Percentiles rank a stretch among this genome's conserved stretches.
Conservation (phyloP, 495 filamentous ascomycete genomes). For the Penicillium coffeae region DNA sequence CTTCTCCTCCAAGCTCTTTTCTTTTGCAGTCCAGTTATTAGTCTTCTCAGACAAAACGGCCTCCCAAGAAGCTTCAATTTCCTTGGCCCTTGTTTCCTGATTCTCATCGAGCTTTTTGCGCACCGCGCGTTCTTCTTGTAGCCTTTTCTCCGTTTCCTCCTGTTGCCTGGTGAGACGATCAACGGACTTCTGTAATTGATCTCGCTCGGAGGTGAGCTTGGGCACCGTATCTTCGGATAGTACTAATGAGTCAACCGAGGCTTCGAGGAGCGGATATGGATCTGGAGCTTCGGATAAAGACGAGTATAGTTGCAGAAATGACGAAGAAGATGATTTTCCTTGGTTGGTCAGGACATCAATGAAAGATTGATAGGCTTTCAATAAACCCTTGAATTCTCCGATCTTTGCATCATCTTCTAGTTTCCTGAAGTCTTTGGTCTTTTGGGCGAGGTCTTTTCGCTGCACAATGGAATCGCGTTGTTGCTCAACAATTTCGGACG, state of each 20-base stretch:
- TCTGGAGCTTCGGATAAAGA: slow-evolving; percentile 93
- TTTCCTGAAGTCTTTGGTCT: slow-evolving; percentile 97
- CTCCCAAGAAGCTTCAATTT: slow-evolving; percentile 85
- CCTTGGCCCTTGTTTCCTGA: slow-evolving; percentile 72
- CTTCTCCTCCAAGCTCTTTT: slow-evolving; percentile 87
- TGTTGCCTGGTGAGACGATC: slow-evolving; percentile 83
- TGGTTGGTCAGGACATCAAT: slow-evolving; percentile 95
- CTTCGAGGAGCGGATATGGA: slow-evolving; percentile 93
- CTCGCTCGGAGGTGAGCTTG: slow-evolving; percentile 79
- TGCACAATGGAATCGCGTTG: slow-evolving; percentile 91
- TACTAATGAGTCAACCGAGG: slow-evolving; percentile 89
- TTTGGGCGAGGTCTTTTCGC: slow-evolving; percentile 93
- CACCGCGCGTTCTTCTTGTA: slow-evolving; percentile 69
- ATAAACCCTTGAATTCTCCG: slow-evolving; percentile 76
- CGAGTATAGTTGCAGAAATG: slow-evolving; percentile 89
- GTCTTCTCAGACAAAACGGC: slow-evolving; percentile 92
- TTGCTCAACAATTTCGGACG: slow-evolving; percentile 86
- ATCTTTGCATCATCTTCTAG: slow-evolving; percentile 88
- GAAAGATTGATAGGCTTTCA: slow-evolving; percentile 96
- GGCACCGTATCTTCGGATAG: slow-evolving; percentile 87
- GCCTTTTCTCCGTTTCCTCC: slow-evolving; percentile 72
- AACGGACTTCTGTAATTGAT: slow-evolving; percentile 76
- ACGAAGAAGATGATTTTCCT: slow-evolving; percentile 83
- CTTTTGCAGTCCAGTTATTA: slow-evolving; percentile 94
- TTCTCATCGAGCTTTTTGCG: slow-evolving; percentile 71